Conservation (phyloP, 192 early-diverging fungal genomes). For the Coemansia sp. region DNA sequence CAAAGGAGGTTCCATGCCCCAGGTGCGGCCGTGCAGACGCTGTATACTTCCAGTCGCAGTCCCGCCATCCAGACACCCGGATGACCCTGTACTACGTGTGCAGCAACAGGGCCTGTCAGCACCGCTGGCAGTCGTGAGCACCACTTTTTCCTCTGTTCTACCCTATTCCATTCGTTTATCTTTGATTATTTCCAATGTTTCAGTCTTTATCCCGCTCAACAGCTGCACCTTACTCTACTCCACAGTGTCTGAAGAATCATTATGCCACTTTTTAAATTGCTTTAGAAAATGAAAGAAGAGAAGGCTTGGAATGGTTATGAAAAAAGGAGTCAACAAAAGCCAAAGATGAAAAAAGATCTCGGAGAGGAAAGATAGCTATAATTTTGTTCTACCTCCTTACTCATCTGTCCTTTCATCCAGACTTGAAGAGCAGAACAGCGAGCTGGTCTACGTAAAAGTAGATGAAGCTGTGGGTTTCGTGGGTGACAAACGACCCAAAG, state of each 20-base stretch:
- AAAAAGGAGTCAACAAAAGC: not conserved
- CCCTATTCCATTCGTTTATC: not conserved
- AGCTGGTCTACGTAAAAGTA: constrained; percentile 97
- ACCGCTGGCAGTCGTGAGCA: constrained; percentile 65
- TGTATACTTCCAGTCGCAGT: constrained; percentile 78
- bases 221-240: too few species aligned
- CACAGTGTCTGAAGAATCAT: too few species aligned
- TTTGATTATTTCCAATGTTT: not conserved
- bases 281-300: not conserved
- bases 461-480: constrained; percentile 95
- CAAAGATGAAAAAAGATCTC: not conserved
- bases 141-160: not conserved
- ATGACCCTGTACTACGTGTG: constrained; percentile 85
- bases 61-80: constrained; percentile 66
- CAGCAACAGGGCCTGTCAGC: constrained; percentile 63
- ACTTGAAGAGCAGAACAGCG: constrained; percentile 94
- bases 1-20: constrained; percentile 60
- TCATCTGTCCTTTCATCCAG: constrained; percentile 56
- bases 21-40: constrained; percentile 62
- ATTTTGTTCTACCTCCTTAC: not conserved
- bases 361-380: not conserved
- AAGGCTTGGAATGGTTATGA: too few species aligned
- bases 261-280: too few species aligned
- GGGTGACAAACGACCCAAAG: constrained; percentile 99
- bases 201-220: too few species aligned